Conservation (phyloP, 1,284 basidiomycete genomes). For the Puccinia polysora region DNA sequence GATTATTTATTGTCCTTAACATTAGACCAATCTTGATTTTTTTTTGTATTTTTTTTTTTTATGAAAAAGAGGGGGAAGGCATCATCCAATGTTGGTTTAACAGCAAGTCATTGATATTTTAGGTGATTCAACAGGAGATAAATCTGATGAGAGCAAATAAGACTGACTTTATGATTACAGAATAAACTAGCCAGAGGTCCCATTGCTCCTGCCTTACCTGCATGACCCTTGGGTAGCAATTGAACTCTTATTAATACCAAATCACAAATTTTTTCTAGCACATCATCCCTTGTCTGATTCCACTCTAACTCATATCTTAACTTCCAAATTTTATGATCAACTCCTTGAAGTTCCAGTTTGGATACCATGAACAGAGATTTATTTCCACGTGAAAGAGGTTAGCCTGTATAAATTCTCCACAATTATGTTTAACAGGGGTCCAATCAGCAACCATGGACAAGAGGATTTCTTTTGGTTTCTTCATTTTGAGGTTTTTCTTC, state of each 20-base stretch:
- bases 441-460: constrained; percentile 25
- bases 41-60: too few species aligned
- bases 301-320: constrained; percentile 1
- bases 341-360: background rate
- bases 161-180: background rate
- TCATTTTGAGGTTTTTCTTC: background rate
- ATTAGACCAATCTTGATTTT: background rate
- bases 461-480: background rate
- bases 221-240: constrained; percentile 8
- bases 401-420: constrained; percentile 15
- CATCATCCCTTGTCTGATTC: background rate
- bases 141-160: background rate
- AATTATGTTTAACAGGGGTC: constrained; percentile 21
- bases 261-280: background rate
- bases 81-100: background rate
- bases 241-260: constrained; percentile 2
- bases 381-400: background rate
- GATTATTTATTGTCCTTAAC: background rate
- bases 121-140: background rate
- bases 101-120: background rate
- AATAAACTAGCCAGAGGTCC: constrained; percentile 22
- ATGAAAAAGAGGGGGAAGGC: too few species aligned
- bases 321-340: constrained; percentile 12
- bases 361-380: background rate
- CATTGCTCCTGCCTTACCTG: constrained; percentile 15